Conservation (phyloP, 73 alveolate species). For the Paramecium biaurelia region DNA sequence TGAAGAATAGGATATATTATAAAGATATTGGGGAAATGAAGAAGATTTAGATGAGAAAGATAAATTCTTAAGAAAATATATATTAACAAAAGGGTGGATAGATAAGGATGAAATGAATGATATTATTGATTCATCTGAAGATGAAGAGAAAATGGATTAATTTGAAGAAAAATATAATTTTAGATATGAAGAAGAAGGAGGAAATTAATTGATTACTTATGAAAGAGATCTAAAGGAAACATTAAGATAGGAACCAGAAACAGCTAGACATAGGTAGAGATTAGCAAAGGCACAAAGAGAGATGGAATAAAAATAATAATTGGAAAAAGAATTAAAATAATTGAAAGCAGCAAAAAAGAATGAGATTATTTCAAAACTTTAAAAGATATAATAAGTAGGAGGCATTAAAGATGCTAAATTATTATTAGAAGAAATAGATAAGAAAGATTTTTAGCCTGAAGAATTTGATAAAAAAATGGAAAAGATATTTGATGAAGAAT, state of each 20-base stretch:
- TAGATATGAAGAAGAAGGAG: conserved; percentile 62
- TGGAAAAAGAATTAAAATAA: conserved; percentile 48
- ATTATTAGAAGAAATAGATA: conserved; percentile 20
- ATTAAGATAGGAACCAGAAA: conserved; percentile 41
- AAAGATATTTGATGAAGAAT: conserved; percentile 58
- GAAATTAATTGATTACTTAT: conserved; percentile 37
- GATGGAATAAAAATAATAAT: conserved; percentile 32
- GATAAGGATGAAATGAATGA: conserved; percentile 58
- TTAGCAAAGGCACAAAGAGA: conserved; percentile 50
- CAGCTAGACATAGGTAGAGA: conserved; percentile 49
- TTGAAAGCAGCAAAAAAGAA: conserved; percentile 52
- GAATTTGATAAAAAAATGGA: conserved; percentile 43
- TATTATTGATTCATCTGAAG: conserved; percentile 44
- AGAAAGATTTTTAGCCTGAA: conserved; percentile 51
- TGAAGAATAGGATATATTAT: conserved; percentile 31
- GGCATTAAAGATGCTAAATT: conserved; percentile 42
- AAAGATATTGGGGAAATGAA: conserved; percentile 59
- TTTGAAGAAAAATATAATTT: conserved; percentile 60
- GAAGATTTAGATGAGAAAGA: conserved; percentile 55
- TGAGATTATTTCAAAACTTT: conserved; percentile 26
- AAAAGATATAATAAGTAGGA: conserved; percentile 51
- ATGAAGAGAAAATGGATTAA: conserved; percentile 56
- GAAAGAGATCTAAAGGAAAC: conserved; percentile 51
- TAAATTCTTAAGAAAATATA: conserved; percentile 62
- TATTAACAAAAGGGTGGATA: conserved; percentile 63